Base-by-base conservation (phyloP, 345 rosid genomes). In the Arabidopsis suecica region DNA sequence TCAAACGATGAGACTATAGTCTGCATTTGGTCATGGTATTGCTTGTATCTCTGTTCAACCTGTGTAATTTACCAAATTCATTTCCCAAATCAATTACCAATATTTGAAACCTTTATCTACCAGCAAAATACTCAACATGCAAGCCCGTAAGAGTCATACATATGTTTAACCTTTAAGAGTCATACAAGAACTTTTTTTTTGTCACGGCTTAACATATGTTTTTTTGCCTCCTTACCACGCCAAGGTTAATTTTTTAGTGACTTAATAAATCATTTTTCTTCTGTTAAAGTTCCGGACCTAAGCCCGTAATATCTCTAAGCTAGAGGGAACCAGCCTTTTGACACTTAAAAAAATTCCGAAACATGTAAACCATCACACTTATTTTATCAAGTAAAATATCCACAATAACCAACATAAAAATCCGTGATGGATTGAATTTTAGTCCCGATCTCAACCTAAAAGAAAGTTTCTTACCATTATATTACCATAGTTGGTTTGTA, bases 1-100 rank as follows among this genome's bases (percentile, higher is more conserved):
- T 91, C 93, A 74, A 89, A 91, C 3, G 87, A 78, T 30, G 89
- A 71, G 40, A 79, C 78, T 37, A 82, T 84, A 1, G 76, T 41
- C n/a, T 88, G 86, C 95, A 91, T 89, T 69, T 89, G 91, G 49
- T 82, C 81, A 72, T 89, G 83, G 71, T 91, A 91, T 58, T 91
- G 90, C 73, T 76, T 85, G 82, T 89, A 89, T 69, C 86, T 79
- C 68, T 89, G 82, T 74, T 89, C 95, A 79, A 84, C 90, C 97
- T 91, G 71, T 45, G 7, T 41, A 71, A 6, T 49, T 60, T 57
- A 71, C 48, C 20, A 57, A 65, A 5, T 13, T 73, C 56, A 68
- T 23, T 25, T 37, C 36, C 16, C 58, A 42, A 25, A 33, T 45
- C 13, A 61, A 9, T 13, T n/a, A 47, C 44, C 5, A 62, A 49